phyloP scores from a whole-genome alignment of 768 basidiomycete genomes.

The Favolaschia claudopus region DNA sequence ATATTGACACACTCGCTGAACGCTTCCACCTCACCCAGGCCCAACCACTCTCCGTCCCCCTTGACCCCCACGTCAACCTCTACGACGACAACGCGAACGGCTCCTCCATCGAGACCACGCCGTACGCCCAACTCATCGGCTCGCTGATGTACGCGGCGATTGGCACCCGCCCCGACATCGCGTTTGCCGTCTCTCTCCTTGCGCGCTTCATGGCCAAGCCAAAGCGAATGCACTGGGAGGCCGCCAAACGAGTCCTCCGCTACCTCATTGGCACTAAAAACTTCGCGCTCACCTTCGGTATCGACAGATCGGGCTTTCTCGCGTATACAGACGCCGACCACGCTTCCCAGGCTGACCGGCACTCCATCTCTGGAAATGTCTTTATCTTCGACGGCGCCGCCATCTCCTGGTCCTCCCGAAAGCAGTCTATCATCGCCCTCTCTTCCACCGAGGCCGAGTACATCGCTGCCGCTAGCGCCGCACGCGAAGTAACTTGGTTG shows the following conservation, averaged over 20 bases:
- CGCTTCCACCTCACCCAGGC: not conserved
- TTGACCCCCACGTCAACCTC: not conserved
- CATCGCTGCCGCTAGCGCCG: constrained; percentile 28
- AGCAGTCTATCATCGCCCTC: constrained; percentile 32
- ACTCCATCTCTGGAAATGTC: not conserved
- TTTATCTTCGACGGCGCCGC: not conserved
- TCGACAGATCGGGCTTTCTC: not conserved
- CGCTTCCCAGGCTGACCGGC: not conserved
- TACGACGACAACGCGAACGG: not conserved
- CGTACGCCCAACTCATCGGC: not conserved
- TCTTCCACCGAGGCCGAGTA: constrained; percentile 31
- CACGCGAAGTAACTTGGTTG: constrained; percentile 30
- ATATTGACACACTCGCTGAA: not conserved
- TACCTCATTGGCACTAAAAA: constrained; percentile 39
- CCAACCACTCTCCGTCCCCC: not conserved
- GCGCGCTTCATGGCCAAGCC: constrained; percentile 28
- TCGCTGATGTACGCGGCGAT: constrained; percentile 2
- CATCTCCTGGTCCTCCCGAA: constrained; percentile 9
- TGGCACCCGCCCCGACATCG: constrained; percentile 28
- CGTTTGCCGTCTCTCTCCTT: constrained; percentile 18
- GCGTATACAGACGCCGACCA: constrained; percentile 8
- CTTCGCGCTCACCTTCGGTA: not conserved
- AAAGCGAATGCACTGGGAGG: constrained; percentile 36
- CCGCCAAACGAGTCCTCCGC: constrained; percentile 37
- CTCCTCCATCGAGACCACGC: too few relatives aligned